Evolutionary conservation across 805 yeast genomes (phyloP), one percentile per base, ranked within the genome.

Genomic region (Cyberlindnera mrakii): DNA sequence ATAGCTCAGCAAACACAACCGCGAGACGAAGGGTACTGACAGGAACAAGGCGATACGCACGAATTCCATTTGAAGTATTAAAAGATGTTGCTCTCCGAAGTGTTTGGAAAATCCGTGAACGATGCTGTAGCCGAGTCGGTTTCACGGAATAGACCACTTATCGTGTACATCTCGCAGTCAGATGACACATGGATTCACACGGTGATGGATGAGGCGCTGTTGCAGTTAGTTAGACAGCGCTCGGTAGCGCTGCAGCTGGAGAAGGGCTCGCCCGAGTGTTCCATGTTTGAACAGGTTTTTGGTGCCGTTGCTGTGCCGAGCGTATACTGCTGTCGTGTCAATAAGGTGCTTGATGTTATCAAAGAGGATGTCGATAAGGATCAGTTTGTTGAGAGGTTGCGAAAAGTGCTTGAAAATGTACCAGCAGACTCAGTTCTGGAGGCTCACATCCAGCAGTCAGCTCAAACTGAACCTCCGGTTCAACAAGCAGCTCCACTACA

Each of bases 221-320:
- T 46, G 36, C 47, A 47, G 30, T 42, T 50, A 6, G 55, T 52
- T 34, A 50, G 34, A 3, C 38, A 48, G 7, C 58, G 65, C 5
- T 63, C 66, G n/a, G 64, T 78, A 3, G 64, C 71, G 33, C 55
- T 80, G 25, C 59, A 64, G 44, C 54, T 80, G 18, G 31, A 55
- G 1, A 62, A 66, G 37, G 71, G 63, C 3, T 61, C 79, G 1
- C 52, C 55, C 0, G 77, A 78, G 46, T 78, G 67, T 46, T 53
- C 47, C 1, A 64, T 65, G 49, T 80, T 83, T 52, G 64, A 69
- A 30, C 80, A 78, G 47, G 63, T 82, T n/a, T 80, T 79, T 48
- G 78, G 78, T 3, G 62, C 67, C 15, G 64, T 71, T 7, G 54
- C 52, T 0, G 67, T 71, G 3, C 90, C 90, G 2, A 71, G 85